Percentiles rank a stretch among this genome's conserved stretches.
Conservation (phyloP, 495 filamentous ascomycete genomes). For the Stereocaulon alpinum region DNA sequence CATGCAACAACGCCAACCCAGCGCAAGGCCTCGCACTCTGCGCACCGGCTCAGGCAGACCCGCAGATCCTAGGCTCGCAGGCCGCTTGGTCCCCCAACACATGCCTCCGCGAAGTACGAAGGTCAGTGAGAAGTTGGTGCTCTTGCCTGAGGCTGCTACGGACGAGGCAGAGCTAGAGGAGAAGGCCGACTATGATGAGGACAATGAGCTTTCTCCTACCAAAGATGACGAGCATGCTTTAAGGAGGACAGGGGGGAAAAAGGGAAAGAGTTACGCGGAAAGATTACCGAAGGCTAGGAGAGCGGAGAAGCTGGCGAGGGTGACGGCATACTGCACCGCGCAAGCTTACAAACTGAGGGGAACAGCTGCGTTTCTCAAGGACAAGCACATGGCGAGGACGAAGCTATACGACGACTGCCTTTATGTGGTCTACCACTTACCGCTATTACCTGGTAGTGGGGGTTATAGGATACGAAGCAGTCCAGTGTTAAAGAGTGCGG, state of each 20-base stretch:
- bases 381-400: constrained; percentile 81
- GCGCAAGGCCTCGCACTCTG: constrained; percentile 42
- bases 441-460: constrained; percentile 70
- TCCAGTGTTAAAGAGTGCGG: constrained; percentile 81
- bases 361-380: constrained; percentile 78
- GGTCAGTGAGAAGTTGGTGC: constrained; percentile 85
- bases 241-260: constrained; percentile 51
- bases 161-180: constrained; percentile 39
- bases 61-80: constrained; percentile 32
- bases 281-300: constrained; percentile 80
- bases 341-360: constrained; percentile 82
- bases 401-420: constrained; percentile 99
- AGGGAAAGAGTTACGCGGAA: constrained; percentile 90
- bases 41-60: constrained; percentile 34
- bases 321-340: constrained; percentile 95
- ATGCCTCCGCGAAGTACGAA: constrained; percentile 84
- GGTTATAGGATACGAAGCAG: constrained; percentile 83
- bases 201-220: constrained; percentile 59
- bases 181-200: constrained; percentile 42
- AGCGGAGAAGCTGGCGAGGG: constrained; percentile 74
- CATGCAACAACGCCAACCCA: constrained; percentile 70
- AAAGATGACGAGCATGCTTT: constrained; percentile 69
- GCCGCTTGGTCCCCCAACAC: constrained; percentile 52
- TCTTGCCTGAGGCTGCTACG: constrained; percentile 72
- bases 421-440: constrained; percentile 90